Percentiles rank a stretch among this genome's conserved stretches.
These are phyloP conservation scores for Penicillium maclennaniae DNA, from an alignment of 495 filamentous ascomycete species.

Conservation along the genomic window DNA sequence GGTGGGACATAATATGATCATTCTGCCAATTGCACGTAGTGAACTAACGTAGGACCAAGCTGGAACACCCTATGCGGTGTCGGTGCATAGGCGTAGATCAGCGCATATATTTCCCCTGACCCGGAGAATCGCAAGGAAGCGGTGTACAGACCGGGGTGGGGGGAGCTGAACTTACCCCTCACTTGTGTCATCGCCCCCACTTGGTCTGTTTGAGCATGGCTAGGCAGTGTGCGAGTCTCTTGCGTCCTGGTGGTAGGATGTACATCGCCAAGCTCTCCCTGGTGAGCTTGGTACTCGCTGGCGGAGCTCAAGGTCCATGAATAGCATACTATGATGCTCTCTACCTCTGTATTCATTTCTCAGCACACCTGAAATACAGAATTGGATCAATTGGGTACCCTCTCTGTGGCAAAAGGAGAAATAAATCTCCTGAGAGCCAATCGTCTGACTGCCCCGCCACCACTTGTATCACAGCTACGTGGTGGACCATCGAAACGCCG, in stretches of 20 bases:
- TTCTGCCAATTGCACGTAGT: background rate
- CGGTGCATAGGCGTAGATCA: background rate
- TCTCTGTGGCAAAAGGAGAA: background rate
- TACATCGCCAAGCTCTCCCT: background rate
- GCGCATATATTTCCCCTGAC: background rate
- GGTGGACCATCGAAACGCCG: slow-evolving; percentile 3
- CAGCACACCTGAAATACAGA: background rate
- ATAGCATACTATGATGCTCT: background rate
- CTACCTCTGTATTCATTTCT: background rate
- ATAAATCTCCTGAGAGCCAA: background rate
- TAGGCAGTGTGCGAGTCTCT: background rate
- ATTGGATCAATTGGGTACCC: background rate
- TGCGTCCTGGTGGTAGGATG: background rate
- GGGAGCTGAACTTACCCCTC: background rate
- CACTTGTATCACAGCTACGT: background rate
- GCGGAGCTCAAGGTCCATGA: background rate
- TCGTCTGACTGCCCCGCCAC: background rate
- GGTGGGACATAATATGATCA: background rate
- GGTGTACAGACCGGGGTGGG: background rate
- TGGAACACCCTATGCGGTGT: too few species aligned
- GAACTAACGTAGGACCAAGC: background rate
- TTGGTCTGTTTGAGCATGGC: background rate
- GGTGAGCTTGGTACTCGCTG: background rate
- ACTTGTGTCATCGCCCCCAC: background rate
- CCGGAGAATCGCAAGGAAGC: background rate